Percentiles rank a stretch among this genome's conserved stretches.
Conservation (phyloP, 1,139 yeast species). For the Yamadazyma atlantica region DNA sequence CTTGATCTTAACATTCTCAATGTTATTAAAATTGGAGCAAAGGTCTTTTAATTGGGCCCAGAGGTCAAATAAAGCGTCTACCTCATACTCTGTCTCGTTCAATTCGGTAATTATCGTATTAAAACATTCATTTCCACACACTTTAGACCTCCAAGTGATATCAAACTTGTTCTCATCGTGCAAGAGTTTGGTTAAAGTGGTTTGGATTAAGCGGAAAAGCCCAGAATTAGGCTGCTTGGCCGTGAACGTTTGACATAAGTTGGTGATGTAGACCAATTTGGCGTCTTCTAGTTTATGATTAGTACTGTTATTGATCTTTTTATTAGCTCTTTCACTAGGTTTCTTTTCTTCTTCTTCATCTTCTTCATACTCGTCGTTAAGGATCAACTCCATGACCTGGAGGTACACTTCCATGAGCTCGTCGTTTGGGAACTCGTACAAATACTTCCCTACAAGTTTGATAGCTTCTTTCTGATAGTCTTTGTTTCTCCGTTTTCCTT, state of each 20-base stretch:
- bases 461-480: conserved; percentile 59
- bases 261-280: conserved; percentile 31
- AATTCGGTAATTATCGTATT: conserved; percentile 14
- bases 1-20: conserved; percentile 65
- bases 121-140: conserved; percentile 41
- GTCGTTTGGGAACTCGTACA: conserved; percentile 43
- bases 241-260: conserved; percentile 29
- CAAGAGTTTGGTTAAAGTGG: conserved; percentile 21
- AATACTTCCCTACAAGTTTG: conserved; percentile 49
- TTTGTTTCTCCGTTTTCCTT: conserved; percentile 67
- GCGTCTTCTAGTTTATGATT: conserved; percentile 35
- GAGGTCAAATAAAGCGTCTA: conserved; percentile 15
- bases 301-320: conserved; percentile 12
- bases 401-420: conserved; percentile 39
- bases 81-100: conserved; percentile 10
- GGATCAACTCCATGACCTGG: conserved; percentile 31
- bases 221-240: conserved; percentile 15
- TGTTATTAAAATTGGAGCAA: conserved; percentile 46
- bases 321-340: conserved; percentile 10
- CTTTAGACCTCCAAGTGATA: conserved; percentile 61
- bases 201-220: conserved; percentile 27
- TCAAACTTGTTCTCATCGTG: conserved; percentile 26
- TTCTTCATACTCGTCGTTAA: conserved; percentile 29
- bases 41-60: conserved; percentile 25
- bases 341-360: conserved; percentile 28